phyloP scores from a whole-genome alignment of 1,284 basidiomycete species.

The Irpex sp. region DNA sequence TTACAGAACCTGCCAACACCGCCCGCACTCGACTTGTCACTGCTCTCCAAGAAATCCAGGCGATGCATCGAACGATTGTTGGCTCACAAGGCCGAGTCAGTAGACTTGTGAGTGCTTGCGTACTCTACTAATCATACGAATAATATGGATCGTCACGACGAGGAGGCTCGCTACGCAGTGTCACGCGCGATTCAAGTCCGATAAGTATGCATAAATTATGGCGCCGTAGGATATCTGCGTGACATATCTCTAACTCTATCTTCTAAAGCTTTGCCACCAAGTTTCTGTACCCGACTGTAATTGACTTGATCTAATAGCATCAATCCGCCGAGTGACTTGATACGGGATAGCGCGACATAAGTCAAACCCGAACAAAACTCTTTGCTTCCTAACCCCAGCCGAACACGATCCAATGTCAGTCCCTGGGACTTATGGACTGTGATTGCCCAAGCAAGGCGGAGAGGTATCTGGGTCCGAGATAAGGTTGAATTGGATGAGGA shows the following conservation, averaged over 20 bases:
- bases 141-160: no score
- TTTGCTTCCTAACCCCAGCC: not conserved
- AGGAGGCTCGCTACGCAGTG: no score
- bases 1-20: not conserved
- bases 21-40: not conserved
- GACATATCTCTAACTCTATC: no score
- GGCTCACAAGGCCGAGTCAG: constrained; percentile 30
- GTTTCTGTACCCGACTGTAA: no score
- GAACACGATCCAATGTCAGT: not conserved
- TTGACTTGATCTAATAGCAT: no score
- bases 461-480: not conserved
- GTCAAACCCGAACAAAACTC: no score
- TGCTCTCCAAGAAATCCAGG: constrained; percentile 17
- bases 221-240: no score
- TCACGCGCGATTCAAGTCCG: no score
- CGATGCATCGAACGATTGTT: constrained; percentile 33
- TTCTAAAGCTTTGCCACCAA: no score
- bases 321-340: no score
- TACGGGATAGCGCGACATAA: no score
- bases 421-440: not conserved
- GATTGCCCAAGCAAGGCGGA: not conserved
- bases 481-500: not conserved
- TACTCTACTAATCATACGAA: not conserved
- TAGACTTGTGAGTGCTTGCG: constrained; percentile 48
- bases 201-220: no score